These are phyloP conservation scores for Pelargonium australe DNA, from an alignment of 441 rosid genomes.

Conservation along the genomic window DNA sequence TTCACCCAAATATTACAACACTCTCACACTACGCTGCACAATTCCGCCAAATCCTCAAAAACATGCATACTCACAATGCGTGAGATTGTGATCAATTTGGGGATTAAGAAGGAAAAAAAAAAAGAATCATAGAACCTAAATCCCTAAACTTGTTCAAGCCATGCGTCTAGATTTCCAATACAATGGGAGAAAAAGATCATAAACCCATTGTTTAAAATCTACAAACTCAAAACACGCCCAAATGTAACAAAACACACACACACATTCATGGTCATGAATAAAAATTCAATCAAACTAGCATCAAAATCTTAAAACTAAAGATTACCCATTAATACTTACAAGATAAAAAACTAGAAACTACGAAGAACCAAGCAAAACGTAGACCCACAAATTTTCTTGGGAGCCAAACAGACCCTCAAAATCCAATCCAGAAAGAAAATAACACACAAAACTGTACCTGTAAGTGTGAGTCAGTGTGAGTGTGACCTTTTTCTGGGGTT, in stretches of 20 bases:
- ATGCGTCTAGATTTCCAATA: too few species aligned
- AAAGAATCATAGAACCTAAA: neutral
- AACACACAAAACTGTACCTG: neutral
- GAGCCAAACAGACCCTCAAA: too few species aligned
- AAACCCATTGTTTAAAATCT: slow-evolving; percentile 3
- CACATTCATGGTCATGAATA: neutral
- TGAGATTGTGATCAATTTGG: slow-evolving; percentile 1
- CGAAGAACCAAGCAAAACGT: neutral
- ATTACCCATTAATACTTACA: neutral
- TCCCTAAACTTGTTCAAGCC: neutral
- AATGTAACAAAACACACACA: neutral
- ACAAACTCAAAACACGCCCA: neutral
- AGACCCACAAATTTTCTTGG: too few species aligned
- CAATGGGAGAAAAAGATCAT: too few species aligned
- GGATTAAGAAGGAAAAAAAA: neutral
- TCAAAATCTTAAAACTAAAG: neutral
- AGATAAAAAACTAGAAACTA: neutral
- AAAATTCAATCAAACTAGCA: neutral
- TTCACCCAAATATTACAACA: neutral
- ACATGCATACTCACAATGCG: neutral
- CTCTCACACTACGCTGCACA: neutral
- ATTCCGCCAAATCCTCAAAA: too few species aligned
- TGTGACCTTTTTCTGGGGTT: neutral
- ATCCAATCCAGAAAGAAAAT: too few species aligned
- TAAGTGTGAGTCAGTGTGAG: slow-evolving; percentile 5